Conservation (phyloP, 306 rosid genomes). For the Urtica urens region DNA sequence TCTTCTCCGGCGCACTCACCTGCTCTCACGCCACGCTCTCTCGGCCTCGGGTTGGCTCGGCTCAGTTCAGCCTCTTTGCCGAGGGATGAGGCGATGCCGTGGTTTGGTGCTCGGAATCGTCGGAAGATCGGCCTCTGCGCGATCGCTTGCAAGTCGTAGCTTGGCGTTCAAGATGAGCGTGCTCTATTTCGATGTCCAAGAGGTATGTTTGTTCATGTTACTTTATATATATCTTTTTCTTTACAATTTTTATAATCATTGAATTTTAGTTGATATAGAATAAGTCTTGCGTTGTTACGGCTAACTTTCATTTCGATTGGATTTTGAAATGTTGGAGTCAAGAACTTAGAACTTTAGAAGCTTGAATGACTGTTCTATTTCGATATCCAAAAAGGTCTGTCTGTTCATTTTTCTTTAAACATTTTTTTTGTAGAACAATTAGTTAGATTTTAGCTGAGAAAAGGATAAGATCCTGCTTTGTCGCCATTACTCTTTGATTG, state of each 20-base stretch:
- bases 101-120: constrained; percentile 87
- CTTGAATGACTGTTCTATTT: too few relatives aligned
- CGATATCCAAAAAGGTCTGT: too few relatives aligned
- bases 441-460: too few relatives aligned
- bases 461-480: too few relatives aligned
- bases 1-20: constrained; percentile 83
- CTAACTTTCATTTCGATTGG: too few relatives aligned
- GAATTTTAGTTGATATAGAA: not conserved
- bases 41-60: constrained; percentile 99
- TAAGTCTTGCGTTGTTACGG: too few relatives aligned
- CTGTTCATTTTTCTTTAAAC: too few relatives aligned
- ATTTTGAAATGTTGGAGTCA: too few relatives aligned
- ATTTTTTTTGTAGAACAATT: too few relatives aligned
- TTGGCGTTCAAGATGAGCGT: constrained; percentile 94
- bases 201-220: constrained; percentile 24
- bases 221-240: not conserved
- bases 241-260: not conserved
- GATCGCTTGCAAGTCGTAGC: constrained; percentile 85
- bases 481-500: too few relatives aligned
- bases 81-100: constrained; percentile 96
- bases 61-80: constrained; percentile 88
- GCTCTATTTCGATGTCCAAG: constrained; percentile 67
- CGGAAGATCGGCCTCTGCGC: constrained; percentile 90
- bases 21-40: constrained; percentile 80
- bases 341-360: too few relatives aligned